Evolutionary conservation across 1,284 basidiomycete species (phyloP), one percentile per base, ranked within the genome.

Genomic region (Ustilago cynodontis): DNA sequence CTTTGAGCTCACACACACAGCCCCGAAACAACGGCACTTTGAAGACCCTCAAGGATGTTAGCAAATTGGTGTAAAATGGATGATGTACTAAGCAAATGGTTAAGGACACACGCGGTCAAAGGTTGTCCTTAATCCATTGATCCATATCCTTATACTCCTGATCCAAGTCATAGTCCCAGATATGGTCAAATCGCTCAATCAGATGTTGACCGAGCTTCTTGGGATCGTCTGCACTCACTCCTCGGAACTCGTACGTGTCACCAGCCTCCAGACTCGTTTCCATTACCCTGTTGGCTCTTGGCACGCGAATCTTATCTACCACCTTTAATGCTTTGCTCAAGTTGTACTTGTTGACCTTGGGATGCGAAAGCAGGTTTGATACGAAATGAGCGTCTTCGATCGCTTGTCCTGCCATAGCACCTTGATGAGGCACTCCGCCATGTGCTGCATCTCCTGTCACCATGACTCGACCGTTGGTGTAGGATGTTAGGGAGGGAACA

Each of bases 361-460:
- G 87, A 71, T 89, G 88, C 2, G 84, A 77, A 2, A 92, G 88
- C 10, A 91, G 85, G 26, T 86, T 83, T 49, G 88, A 88, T 14
- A 91, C 85, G 11, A 89, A 82, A 47, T 88, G 88, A 0, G 89
- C 89, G 72, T 91, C 90, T 78, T 91, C 91, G 50, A 91, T 87
- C 0, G 90, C 90, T 84, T 91, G 90, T 0, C 90, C 90, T 14
- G 90, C 90, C 14, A 90, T 90, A 0, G 90, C 88, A 1, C 90
- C 90, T n/a, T 91, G 86, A 79, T 90, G 90, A 0, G 91, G 90
- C 20, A 88, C 82, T 88, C 90, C 91, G 0, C 87, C 90, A 79
- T 91, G 90, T 71, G 90, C 90, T 3, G 90, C 89, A 81, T 91
- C 91, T 7, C 90, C 90, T 13, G 90, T 85, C 18, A 92, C 84